Conservation (phyloP, 73 alveolate species). For the Paramecium pentaurelia region DNA sequence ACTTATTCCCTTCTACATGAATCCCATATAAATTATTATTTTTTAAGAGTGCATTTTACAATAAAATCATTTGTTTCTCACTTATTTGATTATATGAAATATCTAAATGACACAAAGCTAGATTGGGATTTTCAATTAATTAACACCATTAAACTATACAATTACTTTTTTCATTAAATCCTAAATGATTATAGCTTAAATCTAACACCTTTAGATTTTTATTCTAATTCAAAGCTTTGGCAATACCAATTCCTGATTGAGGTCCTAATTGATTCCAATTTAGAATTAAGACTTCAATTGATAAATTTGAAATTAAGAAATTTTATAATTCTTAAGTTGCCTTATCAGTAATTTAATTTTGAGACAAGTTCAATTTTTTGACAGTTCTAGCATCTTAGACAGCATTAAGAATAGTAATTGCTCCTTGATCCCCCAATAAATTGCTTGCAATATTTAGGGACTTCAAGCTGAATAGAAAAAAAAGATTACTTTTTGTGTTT, state of each 20-base stretch:
- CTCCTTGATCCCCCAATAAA: constrained; percentile 3
- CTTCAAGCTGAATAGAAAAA: neutral
- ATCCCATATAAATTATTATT: neutral
- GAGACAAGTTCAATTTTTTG: neutral
- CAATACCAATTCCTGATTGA: neutral
- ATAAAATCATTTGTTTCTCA: neutral
- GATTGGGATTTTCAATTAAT: neutral
- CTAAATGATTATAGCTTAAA: neutral
- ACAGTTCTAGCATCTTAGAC: neutral
- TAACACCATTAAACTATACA: neutral
- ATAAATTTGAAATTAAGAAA: neutral
- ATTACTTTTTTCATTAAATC: neutral
- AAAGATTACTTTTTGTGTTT: neutral
- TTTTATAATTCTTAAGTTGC: neutral
- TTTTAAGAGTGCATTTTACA: neutral
- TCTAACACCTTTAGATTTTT: neutral
- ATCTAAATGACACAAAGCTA: neutral
- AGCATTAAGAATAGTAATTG: neutral
- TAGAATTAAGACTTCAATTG: neutral
- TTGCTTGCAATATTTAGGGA: neutral
- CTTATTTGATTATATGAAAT: neutral
- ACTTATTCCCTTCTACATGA: neutral
- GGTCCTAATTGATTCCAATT: constrained; percentile 33
- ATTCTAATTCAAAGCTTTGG: neutral
- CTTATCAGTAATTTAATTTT: neutral